phyloP scores from a whole-genome alignment of 2,329 filamentous ascomycete genomes.

The Metarhizium robertsii region DNA sequence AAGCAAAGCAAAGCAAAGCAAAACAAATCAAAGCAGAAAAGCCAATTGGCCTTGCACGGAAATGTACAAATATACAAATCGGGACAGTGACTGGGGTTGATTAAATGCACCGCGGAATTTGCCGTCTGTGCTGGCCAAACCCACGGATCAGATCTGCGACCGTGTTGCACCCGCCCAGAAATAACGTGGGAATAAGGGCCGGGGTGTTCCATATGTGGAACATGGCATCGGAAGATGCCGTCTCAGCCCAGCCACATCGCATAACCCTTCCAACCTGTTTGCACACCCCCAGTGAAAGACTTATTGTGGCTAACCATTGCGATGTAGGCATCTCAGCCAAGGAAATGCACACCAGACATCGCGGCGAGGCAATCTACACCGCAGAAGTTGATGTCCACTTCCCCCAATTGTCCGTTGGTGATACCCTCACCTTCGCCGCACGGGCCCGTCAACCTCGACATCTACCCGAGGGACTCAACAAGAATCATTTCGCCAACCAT shows the following conservation, averaged over 20 bases:
- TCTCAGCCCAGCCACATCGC: neutral
- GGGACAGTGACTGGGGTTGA: neutral
- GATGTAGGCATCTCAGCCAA: constrained; percentile 50
- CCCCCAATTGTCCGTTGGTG: constrained; percentile 65
- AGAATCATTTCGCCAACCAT: constrained; percentile 39
- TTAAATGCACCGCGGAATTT: constrained; percentile 3
- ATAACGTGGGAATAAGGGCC: constrained; percentile 3
- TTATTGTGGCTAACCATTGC: constrained; percentile 6
- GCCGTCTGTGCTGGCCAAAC: neutral
- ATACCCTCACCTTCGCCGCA: constrained; percentile 72
- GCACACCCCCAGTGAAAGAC: neutral
- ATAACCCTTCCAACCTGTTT: neutral
- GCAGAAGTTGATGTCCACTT: constrained; percentile 80
- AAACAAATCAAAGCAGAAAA: neutral
- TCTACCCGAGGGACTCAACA: constrained; percentile 48
- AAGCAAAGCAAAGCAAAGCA: constrained; percentile 11
- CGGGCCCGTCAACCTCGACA: constrained; percentile 55
- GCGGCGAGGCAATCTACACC: constrained; percentile 80
- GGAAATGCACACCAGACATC: constrained; percentile 69
- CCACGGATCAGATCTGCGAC: constrained; percentile 1
- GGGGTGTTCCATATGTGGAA: constrained; percentile 3
- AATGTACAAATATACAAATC: neutral
- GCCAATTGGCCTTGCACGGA: neutral
- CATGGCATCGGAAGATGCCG: constrained; percentile 5
- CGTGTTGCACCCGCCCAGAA: constrained; percentile 1